Evolutionary conservation across 2,329 filamentous ascomycete genomes (phyloP).

Genomic region (Endocalyx cinctus): DNA sequence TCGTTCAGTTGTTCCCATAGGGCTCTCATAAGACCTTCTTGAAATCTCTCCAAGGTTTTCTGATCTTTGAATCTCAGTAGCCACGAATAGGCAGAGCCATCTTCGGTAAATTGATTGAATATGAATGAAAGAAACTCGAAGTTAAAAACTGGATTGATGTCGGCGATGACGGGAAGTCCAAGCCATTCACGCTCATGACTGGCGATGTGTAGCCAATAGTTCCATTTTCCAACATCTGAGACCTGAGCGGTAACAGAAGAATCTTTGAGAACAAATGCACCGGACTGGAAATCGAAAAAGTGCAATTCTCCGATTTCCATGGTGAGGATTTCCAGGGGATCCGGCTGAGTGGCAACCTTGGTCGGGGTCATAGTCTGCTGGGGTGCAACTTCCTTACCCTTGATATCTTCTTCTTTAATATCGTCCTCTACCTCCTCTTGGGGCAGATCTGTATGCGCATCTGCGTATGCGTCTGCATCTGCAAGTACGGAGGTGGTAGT

Average conservation of each 20-base stretch:
- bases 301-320: conserved; percentile 81
- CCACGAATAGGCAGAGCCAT: conserved; percentile 93
- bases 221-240: conserved; percentile 82
- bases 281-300: conserved; percentile 84
- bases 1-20: conserved; percentile 96
- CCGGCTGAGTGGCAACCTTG: conserved; percentile 62
- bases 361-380: conserved; percentile 30
- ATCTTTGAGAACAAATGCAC: conserved; percentile 80
- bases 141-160: conserved; percentile 98
- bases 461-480: conserved; percentile 7
- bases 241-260: conserved; percentile 71
- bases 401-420: conserved; percentile 16
- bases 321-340: conserved; percentile 66
- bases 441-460: background rate
- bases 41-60: conserved; percentile 75
- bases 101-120: conserved; percentile 90
- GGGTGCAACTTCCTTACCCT: conserved; percentile 29
- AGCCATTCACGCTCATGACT: conserved; percentile 77
- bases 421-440: conserved; percentile 4
- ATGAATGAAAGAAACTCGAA: conserved; percentile 99
- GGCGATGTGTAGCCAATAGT: conserved; percentile 90
- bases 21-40: conserved; percentile 90
- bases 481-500: conserved; percentile 27
- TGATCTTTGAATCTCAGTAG: conserved; percentile 87
- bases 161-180: conserved; percentile 76